phyloP scores from a whole-genome alignment of 2,329 filamentous ascomycete species.

The Fusarium floridanum region DNA sequence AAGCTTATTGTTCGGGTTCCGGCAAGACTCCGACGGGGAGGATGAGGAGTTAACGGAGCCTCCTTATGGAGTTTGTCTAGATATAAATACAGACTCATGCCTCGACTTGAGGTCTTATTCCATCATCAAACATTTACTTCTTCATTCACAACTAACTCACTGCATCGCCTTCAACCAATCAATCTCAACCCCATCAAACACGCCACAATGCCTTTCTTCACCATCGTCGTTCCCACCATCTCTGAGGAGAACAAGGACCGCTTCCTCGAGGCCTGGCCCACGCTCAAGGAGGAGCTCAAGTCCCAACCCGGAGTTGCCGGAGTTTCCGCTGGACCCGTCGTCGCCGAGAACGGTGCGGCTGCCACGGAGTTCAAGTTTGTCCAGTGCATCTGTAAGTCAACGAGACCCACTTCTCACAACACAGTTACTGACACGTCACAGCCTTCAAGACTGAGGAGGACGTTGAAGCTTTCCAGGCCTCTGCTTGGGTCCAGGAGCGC shows the following conservation, averaged over 20 bases:
- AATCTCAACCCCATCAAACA: neutral
- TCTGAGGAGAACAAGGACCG: constrained; percentile 22
- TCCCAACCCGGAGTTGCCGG: constrained; percentile 22
- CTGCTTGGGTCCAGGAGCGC: constrained; percentile 15
- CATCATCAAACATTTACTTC: neutral
- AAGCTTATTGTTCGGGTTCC: neutral
- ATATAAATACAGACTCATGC: neutral
- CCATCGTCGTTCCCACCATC: constrained; percentile 18
- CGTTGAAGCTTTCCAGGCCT: constrained; percentile 3
- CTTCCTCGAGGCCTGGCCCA: constrained; percentile 25
- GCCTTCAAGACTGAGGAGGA: constrained; percentile 27
- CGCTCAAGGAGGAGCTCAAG: constrained; percentile 16
- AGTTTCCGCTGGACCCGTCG: constrained; percentile 10
- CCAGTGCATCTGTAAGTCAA: constrained; percentile 6
- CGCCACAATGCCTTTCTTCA: constrained; percentile 21
- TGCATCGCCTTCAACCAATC: neutral
- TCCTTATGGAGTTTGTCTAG: neutral
- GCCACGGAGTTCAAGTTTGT: constrained; percentile 23
- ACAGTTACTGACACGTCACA: neutral
- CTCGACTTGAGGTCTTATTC: neutral
- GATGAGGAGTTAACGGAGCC: neutral
- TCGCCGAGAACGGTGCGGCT: constrained; percentile 13
- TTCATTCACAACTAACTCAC: neutral
- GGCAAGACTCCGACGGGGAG: neutral
- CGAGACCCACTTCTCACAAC: neutral